phyloP scores from a whole-genome alignment of 306 rosid species.

The Acacia melanoxylon region DNA sequence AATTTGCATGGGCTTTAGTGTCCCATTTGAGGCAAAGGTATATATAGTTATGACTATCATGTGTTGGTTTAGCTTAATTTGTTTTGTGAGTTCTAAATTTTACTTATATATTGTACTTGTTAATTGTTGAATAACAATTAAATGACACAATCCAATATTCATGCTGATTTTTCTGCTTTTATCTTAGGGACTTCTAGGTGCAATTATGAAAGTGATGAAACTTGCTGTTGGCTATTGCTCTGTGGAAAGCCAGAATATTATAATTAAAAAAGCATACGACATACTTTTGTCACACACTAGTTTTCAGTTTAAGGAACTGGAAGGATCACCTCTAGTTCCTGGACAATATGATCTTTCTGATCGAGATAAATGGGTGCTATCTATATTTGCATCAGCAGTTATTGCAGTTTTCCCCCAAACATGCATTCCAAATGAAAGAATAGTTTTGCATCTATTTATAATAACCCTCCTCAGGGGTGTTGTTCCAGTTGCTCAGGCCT shows the following conservation, averaged over 20 bases:
- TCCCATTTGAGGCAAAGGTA: constrained; percentile 59
- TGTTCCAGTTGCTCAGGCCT: constrained; percentile 84
- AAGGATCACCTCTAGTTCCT: constrained; percentile 48
- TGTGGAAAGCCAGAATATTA: constrained; percentile 61
- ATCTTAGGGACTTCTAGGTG: constrained; percentile 74
- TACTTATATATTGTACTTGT: neutral
- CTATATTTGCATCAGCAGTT: constrained; percentile 78
- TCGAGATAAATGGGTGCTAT: constrained; percentile 65
- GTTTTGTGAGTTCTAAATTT: neutral
- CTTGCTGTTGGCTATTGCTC: constrained; percentile 70
- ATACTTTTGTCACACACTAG: constrained; percentile 56
- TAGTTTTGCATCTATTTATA: constrained; percentile 60
- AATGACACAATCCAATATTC: constrained; percentile 17
- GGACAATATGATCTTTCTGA: constrained; percentile 45
- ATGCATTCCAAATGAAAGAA: constrained; percentile 56
- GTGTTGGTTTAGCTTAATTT: constrained; percentile 11
- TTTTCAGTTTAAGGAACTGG: constrained; percentile 53
- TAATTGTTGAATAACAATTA: constrained; percentile 22
- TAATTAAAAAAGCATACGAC: constrained; percentile 64
- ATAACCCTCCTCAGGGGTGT: constrained; percentile 62
- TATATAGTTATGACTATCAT: constrained; percentile 31
- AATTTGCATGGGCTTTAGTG: constrained; percentile 40
- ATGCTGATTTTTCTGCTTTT: constrained; percentile 31
- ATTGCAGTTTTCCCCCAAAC: constrained; percentile 62
- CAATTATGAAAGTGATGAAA: constrained; percentile 68